These are phyloP conservation scores for Vachellia pachyceras DNA, from an alignment of 306 rosid species.

Conservation along the genomic window DNA sequence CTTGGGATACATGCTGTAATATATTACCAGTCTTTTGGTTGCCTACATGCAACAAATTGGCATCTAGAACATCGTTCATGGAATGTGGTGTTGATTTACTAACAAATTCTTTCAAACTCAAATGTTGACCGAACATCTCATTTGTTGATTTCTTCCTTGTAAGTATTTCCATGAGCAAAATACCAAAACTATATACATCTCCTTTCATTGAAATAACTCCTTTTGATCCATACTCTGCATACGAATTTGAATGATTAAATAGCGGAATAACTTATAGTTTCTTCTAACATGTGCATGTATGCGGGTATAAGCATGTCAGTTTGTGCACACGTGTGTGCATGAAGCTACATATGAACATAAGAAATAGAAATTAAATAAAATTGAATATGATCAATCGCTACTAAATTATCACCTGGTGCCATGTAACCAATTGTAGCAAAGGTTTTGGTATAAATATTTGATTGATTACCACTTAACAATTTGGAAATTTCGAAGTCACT, in stretches of 20 bases:
- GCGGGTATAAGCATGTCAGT: too few relatives aligned
- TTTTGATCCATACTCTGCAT: constrained; percentile 43
- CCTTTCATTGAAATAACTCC: constrained; percentile 47
- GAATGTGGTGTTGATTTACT: not conserved
- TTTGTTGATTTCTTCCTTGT: constrained; percentile 51
- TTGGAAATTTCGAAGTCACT: constrained; percentile 4
- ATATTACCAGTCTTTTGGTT: not conserved
- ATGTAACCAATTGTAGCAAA: not conserved
- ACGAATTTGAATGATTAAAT: too few relatives aligned
- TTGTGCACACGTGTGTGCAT: too few relatives aligned
- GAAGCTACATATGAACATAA: not conserved
- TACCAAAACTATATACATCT: constrained; percentile 53
- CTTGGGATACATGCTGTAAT: not conserved
- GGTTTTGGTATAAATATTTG: not conserved
- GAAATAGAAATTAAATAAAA: not conserved
- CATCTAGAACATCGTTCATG: not conserved
- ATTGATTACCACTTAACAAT: not conserved
- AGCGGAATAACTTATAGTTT: too few relatives aligned
- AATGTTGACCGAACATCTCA: constrained; percentile 34
- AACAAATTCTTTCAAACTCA: constrained; percentile 16
- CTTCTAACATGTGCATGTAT: too few relatives aligned
- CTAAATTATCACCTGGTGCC: not conserved
- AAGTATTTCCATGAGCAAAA: constrained; percentile 52
- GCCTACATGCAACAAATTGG: not conserved
- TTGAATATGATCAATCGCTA: not conserved